Conservation (phyloP, 495 filamentous ascomycete species). For the Ascodesmis nigricans region DNA sequence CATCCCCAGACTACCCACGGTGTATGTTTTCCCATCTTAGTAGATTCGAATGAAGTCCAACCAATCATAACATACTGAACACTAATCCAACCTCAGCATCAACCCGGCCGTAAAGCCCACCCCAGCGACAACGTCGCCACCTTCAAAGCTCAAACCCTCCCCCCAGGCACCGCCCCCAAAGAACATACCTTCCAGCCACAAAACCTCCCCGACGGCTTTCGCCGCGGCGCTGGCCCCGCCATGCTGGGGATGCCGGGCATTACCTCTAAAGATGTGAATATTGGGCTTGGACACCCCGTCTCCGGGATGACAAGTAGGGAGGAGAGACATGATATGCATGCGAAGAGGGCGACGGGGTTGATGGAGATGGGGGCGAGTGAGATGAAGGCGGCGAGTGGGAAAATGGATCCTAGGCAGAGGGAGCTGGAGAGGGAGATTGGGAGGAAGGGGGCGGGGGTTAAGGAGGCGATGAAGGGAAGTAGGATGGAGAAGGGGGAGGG, state of each 20-base stretch:
- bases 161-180: slow-evolving; percentile 42
- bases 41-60: neutral
- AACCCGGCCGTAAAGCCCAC: slow-evolving; percentile 36
- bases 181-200: slow-evolving; percentile 39
- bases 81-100: slow-evolving; percentile 30
- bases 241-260: slow-evolving; percentile 31
- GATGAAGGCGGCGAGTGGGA: slow-evolving; percentile 3
- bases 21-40: slow-evolving; percentile 25
- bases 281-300: slow-evolving; percentile 36
- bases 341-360: slow-evolving; percentile 13
- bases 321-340: slow-evolving; percentile 31
- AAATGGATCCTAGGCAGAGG: slow-evolving; percentile 4
- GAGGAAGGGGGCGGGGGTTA: no score
- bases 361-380: neutral
- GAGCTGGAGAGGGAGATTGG: slow-evolving; percentile 8
- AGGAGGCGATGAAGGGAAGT: no score
- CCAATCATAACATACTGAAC: neutral
- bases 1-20: slow-evolving; percentile 33
- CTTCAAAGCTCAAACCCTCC: slow-evolving; percentile 37
- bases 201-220: slow-evolving; percentile 22
- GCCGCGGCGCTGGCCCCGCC: slow-evolving; percentile 18
- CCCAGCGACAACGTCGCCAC: slow-evolving; percentile 39
- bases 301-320: slow-evolving; percentile 40
- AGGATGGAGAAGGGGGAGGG: no score
- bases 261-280: slow-evolving; percentile 39